These are phyloP conservation scores for Metschnikowia noctiluminum DNA, from an alignment of 805 yeast genomes.

Conservation along the genomic window DNA sequence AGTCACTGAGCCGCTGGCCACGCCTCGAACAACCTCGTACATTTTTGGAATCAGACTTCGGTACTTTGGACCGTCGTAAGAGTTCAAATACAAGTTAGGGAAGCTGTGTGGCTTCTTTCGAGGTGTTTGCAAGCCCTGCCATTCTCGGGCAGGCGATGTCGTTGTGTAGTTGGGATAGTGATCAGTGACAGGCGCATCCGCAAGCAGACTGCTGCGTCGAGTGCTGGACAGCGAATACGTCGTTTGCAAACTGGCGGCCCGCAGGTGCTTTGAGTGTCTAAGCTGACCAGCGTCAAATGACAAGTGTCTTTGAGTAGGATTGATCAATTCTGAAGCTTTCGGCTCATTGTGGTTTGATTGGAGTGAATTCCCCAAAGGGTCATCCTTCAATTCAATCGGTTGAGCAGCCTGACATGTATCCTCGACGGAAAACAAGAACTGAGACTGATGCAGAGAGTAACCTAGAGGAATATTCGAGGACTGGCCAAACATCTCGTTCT, in stretches of 20 bases:
- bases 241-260: background rate
- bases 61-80: constrained; percentile 6
- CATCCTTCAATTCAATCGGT: background rate
- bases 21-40: constrained; percentile 51
- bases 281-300: background rate
- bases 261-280: background rate
- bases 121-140: constrained; percentile 2
- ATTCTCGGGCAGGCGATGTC: constrained; percentile 1
- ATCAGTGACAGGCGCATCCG: background rate
- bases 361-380: background rate
- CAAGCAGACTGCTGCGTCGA: constrained; percentile 7
- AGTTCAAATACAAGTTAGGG: constrained; percentile 2
- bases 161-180: constrained; percentile 8
- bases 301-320: background rate
- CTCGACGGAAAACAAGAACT: constrained; percentile 1
- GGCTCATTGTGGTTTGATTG: background rate
- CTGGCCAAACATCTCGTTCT: background rate
- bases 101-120: background rate
- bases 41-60: constrained; percentile 7
- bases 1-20: constrained; percentile 53
- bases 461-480: background rate
- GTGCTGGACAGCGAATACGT: constrained; percentile 5
- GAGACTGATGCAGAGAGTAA: constrained; percentile 4
- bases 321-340: background rate
- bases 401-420: background rate